Conservation (phyloP, 352 stramenopile species). For the Phytophthora cryptogea region DNA sequence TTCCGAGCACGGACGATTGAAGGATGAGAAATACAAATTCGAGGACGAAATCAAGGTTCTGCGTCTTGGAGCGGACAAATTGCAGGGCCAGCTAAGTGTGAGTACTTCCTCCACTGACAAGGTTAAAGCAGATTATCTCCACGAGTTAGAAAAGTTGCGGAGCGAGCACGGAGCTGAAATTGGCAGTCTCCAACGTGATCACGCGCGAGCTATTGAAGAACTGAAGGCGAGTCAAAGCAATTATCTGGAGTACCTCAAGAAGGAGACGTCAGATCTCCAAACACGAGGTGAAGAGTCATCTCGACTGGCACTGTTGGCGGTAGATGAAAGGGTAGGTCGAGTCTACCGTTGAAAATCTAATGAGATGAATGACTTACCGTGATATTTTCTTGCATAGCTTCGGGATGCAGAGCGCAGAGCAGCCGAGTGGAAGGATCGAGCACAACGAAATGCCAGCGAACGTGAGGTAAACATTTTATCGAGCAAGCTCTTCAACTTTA, state of each 20-base stretch:
- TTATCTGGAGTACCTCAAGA: constrained; percentile 56
- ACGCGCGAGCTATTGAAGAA: constrained; percentile 45
- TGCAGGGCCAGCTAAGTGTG: constrained; percentile 47
- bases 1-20: constrained; percentile 44
- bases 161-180: constrained; percentile 44
- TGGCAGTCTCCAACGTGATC: constrained; percentile 48
- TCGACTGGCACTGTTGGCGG: constrained; percentile 30
- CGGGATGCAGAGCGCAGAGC: constrained; percentile 41
- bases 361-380: not conserved
- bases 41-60: constrained; percentile 42
- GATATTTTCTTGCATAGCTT: constrained; percentile 23
- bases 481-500: not conserved
- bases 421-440: constrained; percentile 44
- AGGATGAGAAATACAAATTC: constrained; percentile 38
- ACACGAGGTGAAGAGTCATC: constrained; percentile 23
- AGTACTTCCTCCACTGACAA: constrained; percentile 37
- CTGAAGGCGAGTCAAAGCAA: constrained; percentile 46
- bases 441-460: constrained; percentile 40
- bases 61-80: constrained; percentile 32
- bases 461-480: constrained; percentile 37
- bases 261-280: constrained; percentile 41
- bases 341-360: not conserved
- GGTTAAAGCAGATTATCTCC: constrained; percentile 50
- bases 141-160: constrained; percentile 52
- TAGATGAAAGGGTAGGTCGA: constrained; percentile 38